phyloP scores from a whole-genome alignment of 1,284 basidiomycete genomes.

The Trametes polyzona region DNA sequence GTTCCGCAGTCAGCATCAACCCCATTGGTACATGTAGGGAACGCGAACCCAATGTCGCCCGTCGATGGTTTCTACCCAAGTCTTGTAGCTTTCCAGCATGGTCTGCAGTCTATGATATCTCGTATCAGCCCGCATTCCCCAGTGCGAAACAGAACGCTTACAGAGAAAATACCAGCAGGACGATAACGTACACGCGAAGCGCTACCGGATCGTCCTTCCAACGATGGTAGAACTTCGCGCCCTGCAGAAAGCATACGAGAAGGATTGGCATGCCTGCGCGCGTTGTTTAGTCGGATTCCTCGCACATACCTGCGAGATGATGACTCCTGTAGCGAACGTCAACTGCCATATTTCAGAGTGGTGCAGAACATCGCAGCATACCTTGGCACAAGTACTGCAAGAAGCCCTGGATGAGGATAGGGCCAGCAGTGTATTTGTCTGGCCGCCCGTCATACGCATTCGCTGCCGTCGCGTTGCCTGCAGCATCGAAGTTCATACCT shows the following conservation, averaged over 20 bases:
- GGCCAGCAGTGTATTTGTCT: slow-evolving; percentile 20
- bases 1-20: not conserved
- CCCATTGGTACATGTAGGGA: not conserved
- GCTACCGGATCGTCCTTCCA: slow-evolving; percentile 46
- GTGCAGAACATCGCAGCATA: not conserved
- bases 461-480: not conserved
- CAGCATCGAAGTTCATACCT: not conserved
- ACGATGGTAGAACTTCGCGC: slow-evolving; percentile 48
- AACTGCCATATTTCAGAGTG: not conserved
- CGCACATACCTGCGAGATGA: slow-evolving; percentile 39
- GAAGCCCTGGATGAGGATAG: slow-evolving; percentile 27
- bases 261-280: not conserved
- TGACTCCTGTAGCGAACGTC: slow-evolving; percentile 38
- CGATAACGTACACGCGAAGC: slow-evolving; percentile 45
- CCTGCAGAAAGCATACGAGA: slow-evolving; percentile 37
- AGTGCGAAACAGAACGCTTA: slow-evolving; percentile 32
- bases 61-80: slow-evolving; percentile 47
- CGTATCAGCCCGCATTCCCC: not conserved
- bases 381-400: slow-evolving; percentile 33
- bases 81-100: slow-evolving; percentile 50
- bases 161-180: slow-evolving; percentile 46
- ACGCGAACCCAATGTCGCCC: slow-evolving; percentile 43
- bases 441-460: slow-evolving; percentile 8
- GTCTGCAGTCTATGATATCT: slow-evolving; percentile 46
- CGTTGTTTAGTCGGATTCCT: not conserved